Conservation (phyloP, 2,329 filamentous ascomycete species). For the Colletotrichum euphorbiae region DNA sequence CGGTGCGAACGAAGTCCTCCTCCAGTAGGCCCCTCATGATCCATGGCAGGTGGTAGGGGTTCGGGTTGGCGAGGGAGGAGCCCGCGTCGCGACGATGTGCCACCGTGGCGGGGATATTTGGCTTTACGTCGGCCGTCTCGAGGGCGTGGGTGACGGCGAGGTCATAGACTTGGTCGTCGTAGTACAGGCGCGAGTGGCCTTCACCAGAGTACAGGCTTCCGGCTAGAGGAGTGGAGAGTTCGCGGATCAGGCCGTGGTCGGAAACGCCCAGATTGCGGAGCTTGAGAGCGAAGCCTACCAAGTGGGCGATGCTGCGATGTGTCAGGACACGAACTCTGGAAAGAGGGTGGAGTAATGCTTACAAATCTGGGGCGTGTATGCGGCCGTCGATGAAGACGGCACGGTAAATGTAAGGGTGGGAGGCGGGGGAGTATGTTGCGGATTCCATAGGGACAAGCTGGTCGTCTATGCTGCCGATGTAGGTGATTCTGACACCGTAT, state of each 20-base stretch:
- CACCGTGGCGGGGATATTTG: slow-evolving; percentile 46
- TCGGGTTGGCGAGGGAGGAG: slow-evolving; percentile 64
- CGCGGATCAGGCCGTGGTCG: slow-evolving; percentile 92
- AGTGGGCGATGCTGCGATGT: slow-evolving; percentile 75
- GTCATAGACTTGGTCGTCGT: slow-evolving; percentile 87
- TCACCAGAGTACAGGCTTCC: slow-evolving; percentile 93
- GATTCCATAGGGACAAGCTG: slow-evolving; percentile 94
- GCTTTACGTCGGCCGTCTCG: slow-evolving; percentile 71
- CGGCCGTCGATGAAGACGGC: slow-evolving; percentile 97
- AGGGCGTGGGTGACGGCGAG: slow-evolving; percentile 79
- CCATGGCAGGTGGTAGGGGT: slow-evolving; percentile 94
- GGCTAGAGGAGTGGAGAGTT: slow-evolving; percentile 87
- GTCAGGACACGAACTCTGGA: background rate
- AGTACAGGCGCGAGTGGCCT: slow-evolving; percentile 93
- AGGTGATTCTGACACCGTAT: slow-evolving; percentile 85
- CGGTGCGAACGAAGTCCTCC: slow-evolving; percentile 88
- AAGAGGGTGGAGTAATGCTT: slow-evolving; percentile 43
- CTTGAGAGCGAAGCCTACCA: slow-evolving; percentile 93
- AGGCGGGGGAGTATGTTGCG: slow-evolving; percentile 85
- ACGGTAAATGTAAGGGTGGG: slow-evolving; percentile 92
- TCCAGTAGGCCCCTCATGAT: slow-evolving; percentile 94
- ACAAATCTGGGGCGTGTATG: slow-evolving; percentile 92
- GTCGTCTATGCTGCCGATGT: slow-evolving; percentile 95
- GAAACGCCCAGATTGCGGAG: slow-evolving; percentile 92
- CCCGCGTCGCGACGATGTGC: slow-evolving; percentile 35